These are phyloP conservation scores for Ceratobasidium sp. DNA, from an alignment of 1,284 basidiomycete species.

Conservation along the genomic window DNA sequence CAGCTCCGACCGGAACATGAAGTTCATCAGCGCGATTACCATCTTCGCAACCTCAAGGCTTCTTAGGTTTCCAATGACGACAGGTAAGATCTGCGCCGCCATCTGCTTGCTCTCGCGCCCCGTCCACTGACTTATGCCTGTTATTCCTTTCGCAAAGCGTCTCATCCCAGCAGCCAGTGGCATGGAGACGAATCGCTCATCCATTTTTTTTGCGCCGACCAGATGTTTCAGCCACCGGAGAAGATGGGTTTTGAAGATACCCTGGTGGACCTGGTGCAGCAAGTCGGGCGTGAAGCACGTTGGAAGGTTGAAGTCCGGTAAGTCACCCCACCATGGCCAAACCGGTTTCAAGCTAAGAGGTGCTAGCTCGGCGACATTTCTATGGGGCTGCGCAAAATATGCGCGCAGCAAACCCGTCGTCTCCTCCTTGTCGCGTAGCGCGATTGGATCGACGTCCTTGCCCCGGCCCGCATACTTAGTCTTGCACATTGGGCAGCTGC, in stretches of 20 bases:
- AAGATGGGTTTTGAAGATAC: slow-evolving; percentile 29
- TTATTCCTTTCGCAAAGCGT: slow-evolving; percentile 17
- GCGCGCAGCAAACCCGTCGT: slow-evolving; percentile 1
- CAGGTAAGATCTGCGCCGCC: slow-evolving; percentile 47
- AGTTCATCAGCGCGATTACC: not conserved
- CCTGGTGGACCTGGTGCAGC: slow-evolving; percentile 47
- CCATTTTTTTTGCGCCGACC: not conserved
- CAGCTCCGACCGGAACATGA: not conserved
- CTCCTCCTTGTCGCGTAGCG: not conserved
- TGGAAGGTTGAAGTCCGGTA: slow-evolving; percentile 40
- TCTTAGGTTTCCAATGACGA: not conserved
- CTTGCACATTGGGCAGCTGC: slow-evolving; percentile 20
- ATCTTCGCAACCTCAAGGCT: not conserved
- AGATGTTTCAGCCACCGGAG: not conserved
- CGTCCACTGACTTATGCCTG: slow-evolving; percentile 51
- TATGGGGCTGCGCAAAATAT: not conserved
- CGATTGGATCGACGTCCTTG: not conserved
- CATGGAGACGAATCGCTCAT: not conserved
- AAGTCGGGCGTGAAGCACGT: slow-evolving; percentile 45
- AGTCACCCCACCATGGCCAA: slow-evolving; percentile 34
- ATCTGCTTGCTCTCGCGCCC: slow-evolving; percentile 57
- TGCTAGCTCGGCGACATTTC: not conserved
- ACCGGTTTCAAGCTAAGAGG: slow-evolving; percentile 8
- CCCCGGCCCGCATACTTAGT: not conserved
- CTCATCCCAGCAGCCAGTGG: slow-evolving; percentile 6